Base-by-base conservation (phyloP, 371 early-diverging fungal species). In the Apophysomyces sp. region DNA sequence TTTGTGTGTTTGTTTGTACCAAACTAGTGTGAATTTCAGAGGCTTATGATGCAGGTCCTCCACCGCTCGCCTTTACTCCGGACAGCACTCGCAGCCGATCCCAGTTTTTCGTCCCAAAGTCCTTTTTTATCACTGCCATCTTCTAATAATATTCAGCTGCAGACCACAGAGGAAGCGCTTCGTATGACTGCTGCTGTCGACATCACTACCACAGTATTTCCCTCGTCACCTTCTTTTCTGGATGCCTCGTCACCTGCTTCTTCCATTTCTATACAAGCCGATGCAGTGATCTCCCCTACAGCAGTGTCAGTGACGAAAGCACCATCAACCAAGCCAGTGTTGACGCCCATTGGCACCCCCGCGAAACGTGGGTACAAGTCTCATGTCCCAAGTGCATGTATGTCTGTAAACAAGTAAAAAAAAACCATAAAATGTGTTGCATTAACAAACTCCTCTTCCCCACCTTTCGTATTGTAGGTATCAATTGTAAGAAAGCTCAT, bases 401-500 rank as follows among this genome's bases (percentile, higher is more conserved):
- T 54, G 66, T 36, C 24, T 4, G 16, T 44, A 21, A 6, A 16
- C 18, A 0, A n/a, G 0, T n/a, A n/a, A n/a, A n/a, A n/a, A n/a
- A n/a, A n/a, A n/a, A n/a, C n/a, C n/a, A n/a, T n/a, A n/a, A n/a
- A n/a, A n/a, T n/a, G n/a, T n/a, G n/a, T n/a, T n/a, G n/a, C n/a
- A n/a, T n/a, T n/a, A n/a, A n/a, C n/a, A n/a, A n/a, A n/a, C n/a
- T n/a, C n/a, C n/a, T n/a, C n/a, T n/a, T n/a, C n/a, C 34, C 34
- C 13, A 13, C 8, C 13, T 34, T 34, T 18, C 11, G 16, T 26
- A 31, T 55, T 32, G 12, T 59, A 78, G 68, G 77, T 70, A 72
- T 60, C 6, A 76, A 81, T 39, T 81, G 81, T 55, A 78, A 77
- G 60, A 70, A 59, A 56, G 81, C 81, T 6, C 81, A 81, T 62